phyloP scores from a whole-genome alignment of 1,284 basidiomycete species.

The Ceratobasidium papillatum region DNA sequence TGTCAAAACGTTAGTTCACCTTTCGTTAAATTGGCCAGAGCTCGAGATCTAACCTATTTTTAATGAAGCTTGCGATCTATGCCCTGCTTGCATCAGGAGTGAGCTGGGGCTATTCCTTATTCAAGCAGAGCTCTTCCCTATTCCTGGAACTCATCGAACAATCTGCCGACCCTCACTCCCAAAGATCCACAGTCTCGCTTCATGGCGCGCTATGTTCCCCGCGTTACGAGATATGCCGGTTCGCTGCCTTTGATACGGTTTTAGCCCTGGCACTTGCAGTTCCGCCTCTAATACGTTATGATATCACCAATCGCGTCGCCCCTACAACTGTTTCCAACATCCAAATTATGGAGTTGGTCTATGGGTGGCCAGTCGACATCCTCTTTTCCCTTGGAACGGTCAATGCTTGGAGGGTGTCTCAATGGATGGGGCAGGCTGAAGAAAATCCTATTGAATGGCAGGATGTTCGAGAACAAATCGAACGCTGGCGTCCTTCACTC shows the following conservation, averaged over 20 bases:
- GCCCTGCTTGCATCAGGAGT: background rate
- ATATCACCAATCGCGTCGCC: background rate
- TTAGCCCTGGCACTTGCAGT: background rate
- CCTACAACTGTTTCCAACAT: too few species aligned
- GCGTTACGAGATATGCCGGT: background rate
- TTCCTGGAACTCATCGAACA: background rate
- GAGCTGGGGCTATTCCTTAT: background rate
- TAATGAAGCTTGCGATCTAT: background rate
- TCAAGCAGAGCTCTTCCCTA: background rate
- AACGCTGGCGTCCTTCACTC: background rate
- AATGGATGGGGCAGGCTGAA: background rate
- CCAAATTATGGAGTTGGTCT: background rate
- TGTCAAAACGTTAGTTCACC: background rate
- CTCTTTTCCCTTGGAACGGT: background rate
- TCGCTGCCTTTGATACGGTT: background rate
- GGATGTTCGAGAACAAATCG: background rate
- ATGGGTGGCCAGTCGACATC: background rate
- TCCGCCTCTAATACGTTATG: background rate
- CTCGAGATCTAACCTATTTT: background rate
- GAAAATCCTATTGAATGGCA: background rate
- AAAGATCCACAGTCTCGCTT: background rate
- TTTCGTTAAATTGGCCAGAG: background rate
- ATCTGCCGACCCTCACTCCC: background rate
- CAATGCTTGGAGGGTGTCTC: constrained; percentile 4
- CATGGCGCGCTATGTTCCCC: background rate